A percentile compares a stretch with the other conserved stretches of the same genome.
Evolutionary conservation across 1,284 basidiomycete genomes (phyloP).

Genomic region (Ganoderma sinense): DNA sequence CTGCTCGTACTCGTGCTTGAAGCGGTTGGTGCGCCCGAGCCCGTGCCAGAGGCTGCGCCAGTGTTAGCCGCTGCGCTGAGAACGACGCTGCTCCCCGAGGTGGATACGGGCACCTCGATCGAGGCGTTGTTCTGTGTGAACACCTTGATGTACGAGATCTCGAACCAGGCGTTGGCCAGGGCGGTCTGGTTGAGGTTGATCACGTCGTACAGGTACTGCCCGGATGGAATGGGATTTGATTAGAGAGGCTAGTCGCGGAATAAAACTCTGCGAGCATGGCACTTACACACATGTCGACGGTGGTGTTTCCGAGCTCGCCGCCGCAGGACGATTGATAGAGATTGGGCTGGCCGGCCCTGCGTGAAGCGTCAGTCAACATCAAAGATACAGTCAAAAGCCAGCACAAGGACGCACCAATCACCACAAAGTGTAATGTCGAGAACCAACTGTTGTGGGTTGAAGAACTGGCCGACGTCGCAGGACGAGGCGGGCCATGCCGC

Average conservation of each 20-base stretch:
- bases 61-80: background rate
- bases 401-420: constrained; percentile 46
- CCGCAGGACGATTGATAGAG: constrained; percentile 53
- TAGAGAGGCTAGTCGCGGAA: background rate
- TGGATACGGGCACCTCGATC: background rate
- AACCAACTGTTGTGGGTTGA: constrained; percentile 58
- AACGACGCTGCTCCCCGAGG: background rate
- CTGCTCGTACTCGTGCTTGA: background rate
- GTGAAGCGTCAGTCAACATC: no score
- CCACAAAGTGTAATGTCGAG: constrained; percentile 67
- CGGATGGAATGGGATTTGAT: background rate
- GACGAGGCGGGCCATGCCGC: constrained; percentile 58
- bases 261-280: background rate
- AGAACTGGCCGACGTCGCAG: constrained; percentile 57
- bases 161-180: constrained; percentile 59
- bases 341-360: constrained; percentile 48
- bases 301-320: constrained; percentile 35
- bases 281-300: constrained; percentile 40
- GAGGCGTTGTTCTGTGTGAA: constrained; percentile 32
- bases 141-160: constrained; percentile 51
- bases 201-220: constrained; percentile 45
- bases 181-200: constrained; percentile 54
- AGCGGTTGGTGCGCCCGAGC: background rate
- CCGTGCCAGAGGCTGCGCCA: background rate
- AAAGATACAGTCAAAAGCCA: no score